These are phyloP conservation scores for Saitozyma podzolica DNA, from an alignment of 768 basidiomycete species.

Conservation along the genomic window DNA sequence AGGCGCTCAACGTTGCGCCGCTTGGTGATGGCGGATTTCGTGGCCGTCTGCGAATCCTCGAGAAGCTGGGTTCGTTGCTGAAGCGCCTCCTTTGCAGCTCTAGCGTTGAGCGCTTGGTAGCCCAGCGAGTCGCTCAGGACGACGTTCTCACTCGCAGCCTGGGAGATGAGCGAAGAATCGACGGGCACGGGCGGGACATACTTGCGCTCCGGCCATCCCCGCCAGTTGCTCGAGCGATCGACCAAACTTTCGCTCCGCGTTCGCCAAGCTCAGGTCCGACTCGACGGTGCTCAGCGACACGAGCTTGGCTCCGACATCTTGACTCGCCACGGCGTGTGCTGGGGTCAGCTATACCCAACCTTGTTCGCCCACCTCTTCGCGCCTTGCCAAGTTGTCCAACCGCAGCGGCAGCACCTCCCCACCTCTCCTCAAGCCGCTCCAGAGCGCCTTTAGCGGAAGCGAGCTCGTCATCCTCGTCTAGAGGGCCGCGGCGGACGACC, in stretches of 20 bases:
- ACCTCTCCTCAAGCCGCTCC: conserved; percentile 85
- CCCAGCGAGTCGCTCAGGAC: conserved; percentile 93
- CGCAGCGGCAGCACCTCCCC: conserved; percentile 87
- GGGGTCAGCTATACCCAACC: conserved; percentile 1
- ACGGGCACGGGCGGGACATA: conserved; percentile 22
- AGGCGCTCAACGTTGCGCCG: conserved; percentile 72
- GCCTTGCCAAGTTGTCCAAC: conserved; percentile 80
- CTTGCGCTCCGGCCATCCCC: conserved; percentile 84
- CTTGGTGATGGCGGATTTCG: conserved; percentile 90
- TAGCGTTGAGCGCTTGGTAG: conserved; percentile 95
- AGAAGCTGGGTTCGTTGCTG: conserved; percentile 84
- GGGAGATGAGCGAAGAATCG: conserved; percentile 7
- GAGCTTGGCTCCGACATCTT: conserved; percentile 91
- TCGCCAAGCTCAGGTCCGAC: conserved; percentile 76
- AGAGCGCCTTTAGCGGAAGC: conserved; percentile 86
- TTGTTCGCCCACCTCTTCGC: conserved; percentile 65
- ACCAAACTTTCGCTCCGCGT: conserved; percentile 77
- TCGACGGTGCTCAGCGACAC: conserved; percentile 87
- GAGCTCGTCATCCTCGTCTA: conserved; percentile 92
- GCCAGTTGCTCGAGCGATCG: conserved; percentile 82
- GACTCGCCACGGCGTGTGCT: conserved; percentile 76
- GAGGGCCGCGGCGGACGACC: conserved; percentile 62
- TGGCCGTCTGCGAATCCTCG: conserved; percentile 91
- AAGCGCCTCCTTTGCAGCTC: conserved; percentile 84
- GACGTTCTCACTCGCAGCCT: conserved; percentile 88